Base-by-base conservation (phyloP, 176 grass and related monocot genomes). In the Phoenix roebelenii region DNA sequence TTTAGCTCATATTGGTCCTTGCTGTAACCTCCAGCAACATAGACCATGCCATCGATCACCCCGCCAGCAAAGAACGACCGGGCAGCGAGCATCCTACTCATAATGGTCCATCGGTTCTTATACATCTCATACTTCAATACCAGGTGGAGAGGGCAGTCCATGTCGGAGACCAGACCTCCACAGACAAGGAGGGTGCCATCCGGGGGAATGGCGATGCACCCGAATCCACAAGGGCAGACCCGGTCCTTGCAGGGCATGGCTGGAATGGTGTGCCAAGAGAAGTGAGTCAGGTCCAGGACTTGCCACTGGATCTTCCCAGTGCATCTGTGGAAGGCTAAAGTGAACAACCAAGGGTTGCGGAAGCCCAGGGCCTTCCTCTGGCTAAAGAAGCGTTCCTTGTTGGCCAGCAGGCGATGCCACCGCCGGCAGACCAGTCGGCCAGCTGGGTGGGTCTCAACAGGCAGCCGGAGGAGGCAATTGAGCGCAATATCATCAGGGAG, bases 251-350 rank as follows among this genome's bases (percentile, higher is more conserved):
- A 98, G 0, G 93, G 93, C 93, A 98, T 98, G 81, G 81, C 44
- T 6, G 93, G 93, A 54, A 98, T 89, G 1, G 73, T 72, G 55
- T 98, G 93, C 93, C 93, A 98, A 3, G 76, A 70, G 5, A 89
- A 73, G 71, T 73, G 52, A 50, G 54, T 60, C 1, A 98, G 82
- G 68, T 98, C 93, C 5, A 98, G 78, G 44, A 92, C 93, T 66
- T 85, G 80, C 93, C 93, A 98, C 29, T 98, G 83, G 16, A 98
- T 98, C 70, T 92, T 89, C 15, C 93, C 93, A 4, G 87, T 92
- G 79, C 93, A 98, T 18, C 88, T 74, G 68, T 98, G 93, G 79
- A 88, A 98, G 0, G 93, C 93, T 9, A 98, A 72, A 0, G 87
- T 98, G 73, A 89, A 92, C 28, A 98, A 22, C 74, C 68, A 92